Evolutionary conservation across 2,329 filamentous ascomycete genomes (phyloP).

Genomic region (Westerdykella sp.): DNA sequence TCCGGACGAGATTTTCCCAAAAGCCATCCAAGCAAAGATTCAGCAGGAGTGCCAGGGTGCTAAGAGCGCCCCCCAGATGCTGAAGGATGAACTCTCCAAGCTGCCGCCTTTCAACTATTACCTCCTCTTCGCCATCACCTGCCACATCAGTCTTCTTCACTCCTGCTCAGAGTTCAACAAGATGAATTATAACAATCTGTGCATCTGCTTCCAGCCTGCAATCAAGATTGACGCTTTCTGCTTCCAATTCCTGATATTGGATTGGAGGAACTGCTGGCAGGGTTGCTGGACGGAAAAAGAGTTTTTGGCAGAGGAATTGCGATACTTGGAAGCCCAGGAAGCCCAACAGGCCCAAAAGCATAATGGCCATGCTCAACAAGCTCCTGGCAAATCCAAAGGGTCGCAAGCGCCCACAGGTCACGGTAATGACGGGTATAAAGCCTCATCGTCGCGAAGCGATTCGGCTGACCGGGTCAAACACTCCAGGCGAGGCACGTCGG

Average conservation of each 20-base stretch:
- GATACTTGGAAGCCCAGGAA: slow-evolving; percentile 21
- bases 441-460: slow-evolving; percentile 22
- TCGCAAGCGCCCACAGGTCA: slow-evolving; percentile 19
- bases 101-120: slow-evolving; percentile 98
- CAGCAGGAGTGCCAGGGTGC: slow-evolving; percentile 72
- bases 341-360: slow-evolving; percentile 15
- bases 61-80: slow-evolving; percentile 72
- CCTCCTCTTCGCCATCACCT: slow-evolving; percentile 92
- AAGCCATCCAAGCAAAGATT: slow-evolving; percentile 72
- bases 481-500: slow-evolving; percentile 24
- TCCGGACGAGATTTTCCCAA: slow-evolving; percentile 91
- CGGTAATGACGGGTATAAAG: slow-evolving; percentile 20
- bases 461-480: slow-evolving; percentile 27
- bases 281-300: slow-evolving; percentile 86
- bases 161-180: slow-evolving; percentile 94
- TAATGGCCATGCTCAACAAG: slow-evolving; percentile 20
- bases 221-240: slow-evolving; percentile 94
- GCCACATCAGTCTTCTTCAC: slow-evolving; percentile 84
- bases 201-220: slow-evolving; percentile 94
- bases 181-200: slow-evolving; percentile 94
- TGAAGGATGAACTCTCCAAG: slow-evolving; percentile 87
- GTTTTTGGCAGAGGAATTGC: slow-evolving; percentile 42
- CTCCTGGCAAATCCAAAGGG: slow-evolving; percentile 20
- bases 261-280: slow-evolving; percentile 97
- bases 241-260: slow-evolving; percentile 89